Base-by-base conservation (phyloP, 1,284 basidiomycete genomes). In the Phlebopus sp. region DNA sequence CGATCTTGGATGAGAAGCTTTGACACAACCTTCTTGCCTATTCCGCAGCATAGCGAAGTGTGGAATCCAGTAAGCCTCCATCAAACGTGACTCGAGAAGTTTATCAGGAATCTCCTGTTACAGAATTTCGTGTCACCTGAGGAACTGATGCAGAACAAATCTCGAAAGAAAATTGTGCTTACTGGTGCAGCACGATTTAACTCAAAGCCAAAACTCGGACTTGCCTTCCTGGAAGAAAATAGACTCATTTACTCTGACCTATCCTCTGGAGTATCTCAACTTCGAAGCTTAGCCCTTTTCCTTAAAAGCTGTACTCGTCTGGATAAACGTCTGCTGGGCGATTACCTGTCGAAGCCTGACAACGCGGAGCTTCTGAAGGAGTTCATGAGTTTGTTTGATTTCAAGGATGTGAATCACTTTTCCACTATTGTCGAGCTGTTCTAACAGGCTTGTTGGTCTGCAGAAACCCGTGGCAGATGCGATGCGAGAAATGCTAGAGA, bases 381-480 rank as follows among this genome's bases (percentile, higher is more conserved):
- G 8, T 99, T 97, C 69, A 84, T 99, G 58, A 77, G 78, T 14
- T 71, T 94, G 30, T 96, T 98, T 63, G 89, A 98, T 67, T 99
- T 98, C 70, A 80, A 83, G 59, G 79, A 86, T 57, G 93, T 94
- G 57, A 61, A 82, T 73, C n/a, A 21, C 10, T 48, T 44, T 4
- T 40, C 36, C 5, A 23, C 47, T 19, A 46, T 44, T 36, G 15
- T 47, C 1, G 37, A 7, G 31, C 1, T n/a, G 50, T 31, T n/a
- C 32, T 19, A 51, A 37, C 56, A 60, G 44, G 36, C 51, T 41
- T 35, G 21, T 30, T n/a, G 11, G 7, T 43, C 31, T 13, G 17
- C 57, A 95, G 91, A 96, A 95, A 88, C 81, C 87, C 9, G 81
- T 97, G 53, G 93, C 92, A 11, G 96, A 99, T 54, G 95, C 94